Percentiles rank a stretch among this genome's conserved stretches.
phyloP scores from a whole-genome alignment of 495 filamentous ascomycete species.

The Lasiosphaeris hirsuta region DNA sequence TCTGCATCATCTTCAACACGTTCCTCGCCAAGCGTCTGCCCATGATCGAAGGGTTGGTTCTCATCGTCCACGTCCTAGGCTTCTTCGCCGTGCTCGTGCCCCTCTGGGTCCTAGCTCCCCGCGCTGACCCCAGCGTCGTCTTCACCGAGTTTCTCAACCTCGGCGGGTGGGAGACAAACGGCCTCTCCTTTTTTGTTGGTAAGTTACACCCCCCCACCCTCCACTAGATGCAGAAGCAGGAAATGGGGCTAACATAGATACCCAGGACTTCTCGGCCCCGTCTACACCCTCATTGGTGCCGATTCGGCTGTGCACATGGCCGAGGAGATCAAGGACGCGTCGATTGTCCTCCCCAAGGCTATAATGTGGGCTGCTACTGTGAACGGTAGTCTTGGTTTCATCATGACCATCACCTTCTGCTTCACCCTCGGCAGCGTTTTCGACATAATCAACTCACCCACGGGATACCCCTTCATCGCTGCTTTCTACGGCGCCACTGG shows the following conservation, averaged over 20 bases:
- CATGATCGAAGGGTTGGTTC: constrained; percentile 54
- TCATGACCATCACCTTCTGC: constrained; percentile 44
- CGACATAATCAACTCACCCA: constrained; percentile 30
- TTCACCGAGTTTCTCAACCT: constrained; percentile 54
- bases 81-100: constrained; percentile 63
- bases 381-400: constrained; percentile 40
- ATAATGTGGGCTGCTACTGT: constrained; percentile 43
- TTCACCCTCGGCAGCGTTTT: constrained; percentile 44
- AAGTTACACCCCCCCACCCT: background rate
- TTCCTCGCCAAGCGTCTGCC: constrained; percentile 52
- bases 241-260: background rate
- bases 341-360: constrained; percentile 41
- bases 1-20: constrained; percentile 58
- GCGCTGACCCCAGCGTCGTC: constrained; percentile 43
- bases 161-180: constrained; percentile 52
- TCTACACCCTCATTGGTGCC: constrained; percentile 23
- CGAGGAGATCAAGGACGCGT: constrained; percentile 50
- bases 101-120: constrained; percentile 53
- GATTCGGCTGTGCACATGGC: constrained; percentile 32
- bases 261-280: constrained; percentile 11
- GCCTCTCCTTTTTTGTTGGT: constrained; percentile 50
- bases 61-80: constrained; percentile 60
- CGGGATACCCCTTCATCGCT: constrained; percentile 53
- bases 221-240: background rate
- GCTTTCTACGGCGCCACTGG: constrained; percentile 48